Conservation (phyloP, 2,329 filamentous ascomycete species). For the Xylariaceae sp. region DNA sequence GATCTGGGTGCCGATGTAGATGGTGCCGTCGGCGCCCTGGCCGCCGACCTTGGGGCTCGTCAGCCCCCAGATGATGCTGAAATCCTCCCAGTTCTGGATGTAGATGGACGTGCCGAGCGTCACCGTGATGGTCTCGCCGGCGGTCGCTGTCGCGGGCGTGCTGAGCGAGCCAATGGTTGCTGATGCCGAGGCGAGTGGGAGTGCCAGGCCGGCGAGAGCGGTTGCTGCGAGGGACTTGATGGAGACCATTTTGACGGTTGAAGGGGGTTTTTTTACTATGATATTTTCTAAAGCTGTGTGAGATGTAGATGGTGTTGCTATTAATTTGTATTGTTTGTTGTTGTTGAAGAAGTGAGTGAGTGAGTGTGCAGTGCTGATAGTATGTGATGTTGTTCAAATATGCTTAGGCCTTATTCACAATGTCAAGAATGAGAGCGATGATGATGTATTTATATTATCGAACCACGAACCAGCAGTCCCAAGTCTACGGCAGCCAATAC, state of each 20-base stretch:
- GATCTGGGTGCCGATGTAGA: slow-evolving; percentile 41
- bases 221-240: slow-evolving; percentile 35
- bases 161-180: slow-evolving; percentile 27
- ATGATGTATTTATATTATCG: too few species aligned
- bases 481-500: too few species aligned
- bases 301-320: background rate
- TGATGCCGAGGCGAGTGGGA: slow-evolving; percentile 36
- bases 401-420: too few species aligned
- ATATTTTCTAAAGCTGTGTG: background rate
- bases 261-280: background rate
- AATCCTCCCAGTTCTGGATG: slow-evolving; percentile 46
- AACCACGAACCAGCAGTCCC: too few species aligned
- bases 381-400: background rate
- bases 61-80: slow-evolving; percentile 42
- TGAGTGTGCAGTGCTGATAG: background rate
- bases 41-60: slow-evolving; percentile 8
- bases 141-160: slow-evolving; percentile 33
- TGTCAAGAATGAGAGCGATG: too few species aligned
- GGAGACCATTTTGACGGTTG: slow-evolving; percentile 38
- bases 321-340: background rate
- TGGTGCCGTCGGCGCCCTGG: slow-evolving; percentile 26
- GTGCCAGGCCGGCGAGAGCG: slow-evolving; percentile 34
- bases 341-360: background rate
- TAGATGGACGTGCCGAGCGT: slow-evolving; percentile 41
- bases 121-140: slow-evolving; percentile 37